phyloP scores from a whole-genome alignment of 495 filamentous ascomycete species.

The Tuber brumale region DNA sequence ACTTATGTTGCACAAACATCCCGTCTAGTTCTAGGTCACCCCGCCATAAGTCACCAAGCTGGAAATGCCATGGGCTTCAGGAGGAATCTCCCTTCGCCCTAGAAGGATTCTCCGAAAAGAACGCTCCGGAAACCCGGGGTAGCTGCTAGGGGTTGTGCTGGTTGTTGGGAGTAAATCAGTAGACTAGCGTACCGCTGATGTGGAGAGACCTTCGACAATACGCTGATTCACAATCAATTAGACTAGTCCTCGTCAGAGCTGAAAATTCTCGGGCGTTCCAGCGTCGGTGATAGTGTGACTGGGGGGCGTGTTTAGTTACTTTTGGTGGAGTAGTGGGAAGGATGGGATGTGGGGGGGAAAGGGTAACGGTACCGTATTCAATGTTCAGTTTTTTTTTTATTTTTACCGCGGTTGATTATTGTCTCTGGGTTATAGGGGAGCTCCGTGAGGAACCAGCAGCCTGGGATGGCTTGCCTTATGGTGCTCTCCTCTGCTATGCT shows the following conservation, averaged over 20 bases:
- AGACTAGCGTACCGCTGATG: neutral
- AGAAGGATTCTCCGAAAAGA: neutral
- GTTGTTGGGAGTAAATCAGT: neutral
- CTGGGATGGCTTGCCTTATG: neutral
- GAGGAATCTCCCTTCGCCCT: neutral
- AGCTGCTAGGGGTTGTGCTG: neutral
- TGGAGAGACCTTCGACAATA: neutral
- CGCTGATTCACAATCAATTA: neutral
- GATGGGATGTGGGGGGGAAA: neutral
- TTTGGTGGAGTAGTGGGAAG: neutral
- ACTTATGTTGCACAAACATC: too few species aligned
- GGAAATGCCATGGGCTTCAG: too few species aligned
- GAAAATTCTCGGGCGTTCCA: neutral
- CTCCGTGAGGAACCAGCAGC: neutral
- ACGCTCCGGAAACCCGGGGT: neutral
- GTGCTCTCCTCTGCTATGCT: neutral
- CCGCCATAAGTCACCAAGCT: neutral
- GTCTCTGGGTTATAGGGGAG: neutral
- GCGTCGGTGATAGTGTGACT: neutral
- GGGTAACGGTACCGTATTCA: too few species aligned
- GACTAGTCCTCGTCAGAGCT: neutral
- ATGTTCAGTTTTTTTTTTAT: neutral
- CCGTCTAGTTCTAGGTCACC: too few species aligned
- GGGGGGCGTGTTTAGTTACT: neutral
- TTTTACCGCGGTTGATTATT: neutral